phyloP scores from a whole-genome alignment of 257 asterid species.

The Knoxia roxburghii region DNA sequence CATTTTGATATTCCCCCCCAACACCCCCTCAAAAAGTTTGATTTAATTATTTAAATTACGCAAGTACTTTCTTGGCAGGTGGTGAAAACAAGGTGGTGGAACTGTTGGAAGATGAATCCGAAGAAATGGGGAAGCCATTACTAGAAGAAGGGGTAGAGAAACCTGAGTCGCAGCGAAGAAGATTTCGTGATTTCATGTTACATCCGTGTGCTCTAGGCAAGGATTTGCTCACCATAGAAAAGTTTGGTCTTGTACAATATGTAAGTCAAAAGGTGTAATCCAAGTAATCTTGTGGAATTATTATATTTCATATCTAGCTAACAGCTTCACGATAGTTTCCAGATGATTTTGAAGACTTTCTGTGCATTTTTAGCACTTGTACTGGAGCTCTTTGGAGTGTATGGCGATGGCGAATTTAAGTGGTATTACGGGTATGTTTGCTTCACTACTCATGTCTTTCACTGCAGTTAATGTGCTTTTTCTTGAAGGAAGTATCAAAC shows the following conservation, averaged over 20 bases:
- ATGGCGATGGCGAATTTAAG: constrained; percentile 88
- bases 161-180: constrained; percentile 26
- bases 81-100: constrained; percentile 60
- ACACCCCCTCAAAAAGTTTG: too few relatives aligned
- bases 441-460: background rate
- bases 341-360: constrained; percentile 92
- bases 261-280: constrained; percentile 29
- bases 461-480: background rate
- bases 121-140: constrained; percentile 53
- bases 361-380: constrained; percentile 77
- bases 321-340: constrained; percentile 18
- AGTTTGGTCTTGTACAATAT: constrained; percentile 90
- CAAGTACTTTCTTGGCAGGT: constrained; percentile 37
- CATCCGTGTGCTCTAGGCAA: constrained; percentile 60
- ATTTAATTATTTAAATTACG: too few relatives aligned
- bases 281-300: constrained; percentile 4
- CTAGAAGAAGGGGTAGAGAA: constrained; percentile 46
- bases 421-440: constrained; percentile 80
- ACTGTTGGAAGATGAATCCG: constrained; percentile 67
- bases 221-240: constrained; percentile 63
- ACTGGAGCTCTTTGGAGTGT: constrained; percentile 77
- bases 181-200: constrained; percentile 47
- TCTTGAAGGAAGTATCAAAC: background rate
- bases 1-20: too few relatives aligned
- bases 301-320: constrained; percentile 4